A percentile compares a stretch with the other conserved stretches of the same genome.
These are phyloP conservation scores for Escovopsis sp. DNA, from an alignment of 2,329 filamentous ascomycete species.

Conservation along the genomic window DNA sequence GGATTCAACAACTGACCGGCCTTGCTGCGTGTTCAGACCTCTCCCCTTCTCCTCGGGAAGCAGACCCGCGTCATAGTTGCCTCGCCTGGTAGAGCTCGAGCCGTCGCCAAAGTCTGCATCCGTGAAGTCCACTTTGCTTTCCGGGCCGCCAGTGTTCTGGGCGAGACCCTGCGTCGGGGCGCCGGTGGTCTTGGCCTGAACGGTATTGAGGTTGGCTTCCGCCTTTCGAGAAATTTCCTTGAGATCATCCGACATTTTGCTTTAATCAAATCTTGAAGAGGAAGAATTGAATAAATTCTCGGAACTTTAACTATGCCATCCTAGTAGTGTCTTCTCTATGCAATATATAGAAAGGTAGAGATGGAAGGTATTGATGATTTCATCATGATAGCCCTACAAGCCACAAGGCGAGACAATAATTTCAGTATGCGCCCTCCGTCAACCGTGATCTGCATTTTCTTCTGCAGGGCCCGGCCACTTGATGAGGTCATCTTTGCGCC, in stretches of 20 bases:
- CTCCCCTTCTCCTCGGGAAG: slow-evolving; percentile 29
- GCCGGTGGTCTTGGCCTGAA: slow-evolving; percentile 32
- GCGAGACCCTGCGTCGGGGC: slow-evolving; percentile 12
- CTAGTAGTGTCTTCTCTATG: background rate
- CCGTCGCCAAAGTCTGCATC: slow-evolving; percentile 22
- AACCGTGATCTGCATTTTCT: too few species aligned
- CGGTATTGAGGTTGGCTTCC: slow-evolving; percentile 32
- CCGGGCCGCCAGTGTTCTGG: slow-evolving; percentile 16
- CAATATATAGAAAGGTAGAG: background rate
- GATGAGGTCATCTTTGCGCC: too few species aligned
- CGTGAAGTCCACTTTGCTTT: slow-evolving; percentile 24
- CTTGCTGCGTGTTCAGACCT: slow-evolving; percentile 24
- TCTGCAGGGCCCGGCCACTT: too few species aligned
- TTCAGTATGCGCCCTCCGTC: too few species aligned
- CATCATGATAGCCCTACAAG: background rate
- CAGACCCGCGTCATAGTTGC: slow-evolving; percentile 26
- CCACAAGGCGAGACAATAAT: too few species aligned
- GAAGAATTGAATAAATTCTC: background rate
- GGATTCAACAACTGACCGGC: slow-evolving; percentile 22
- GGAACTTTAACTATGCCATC: background rate
- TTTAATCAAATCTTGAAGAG: background rate
- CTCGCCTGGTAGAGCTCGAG: slow-evolving; percentile 29
- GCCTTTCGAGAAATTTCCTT: slow-evolving; percentile 29
- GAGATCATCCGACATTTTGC: slow-evolving; percentile 14
- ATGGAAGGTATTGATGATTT: slow-evolving; percentile 4